phyloP scores from a whole-genome alignment of 2,329 filamentous ascomycete genomes.

The Apiospora aurea region DNA sequence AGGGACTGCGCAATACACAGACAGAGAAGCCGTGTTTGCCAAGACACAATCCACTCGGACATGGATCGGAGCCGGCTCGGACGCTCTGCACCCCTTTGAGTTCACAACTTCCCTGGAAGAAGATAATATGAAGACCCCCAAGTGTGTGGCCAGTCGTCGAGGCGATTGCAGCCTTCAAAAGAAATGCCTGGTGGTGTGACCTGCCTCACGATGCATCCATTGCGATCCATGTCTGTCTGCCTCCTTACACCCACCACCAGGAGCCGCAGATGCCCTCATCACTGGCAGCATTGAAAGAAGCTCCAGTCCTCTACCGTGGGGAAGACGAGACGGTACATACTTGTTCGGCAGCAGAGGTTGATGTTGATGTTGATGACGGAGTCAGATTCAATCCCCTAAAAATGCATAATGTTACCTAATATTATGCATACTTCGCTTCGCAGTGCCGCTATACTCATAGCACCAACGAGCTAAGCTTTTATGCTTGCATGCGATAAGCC shows the following conservation, averaged over 20 bases:
- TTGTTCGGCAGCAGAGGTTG: too few relatives aligned
- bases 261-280: background rate
- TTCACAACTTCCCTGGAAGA: background rate
- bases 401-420: background rate
- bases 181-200: background rate
- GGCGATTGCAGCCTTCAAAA: background rate
- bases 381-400: too few relatives aligned
- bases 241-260: background rate
- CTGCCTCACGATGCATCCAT: background rate
- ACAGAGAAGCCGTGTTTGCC: too few relatives aligned
- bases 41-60: background rate
- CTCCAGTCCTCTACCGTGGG: background rate
- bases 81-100: background rate
- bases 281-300: background rate
- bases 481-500: slow-evolving; percentile 12
- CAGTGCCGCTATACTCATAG: too few relatives aligned
- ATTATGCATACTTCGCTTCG: background rate
- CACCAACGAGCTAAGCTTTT: background rate
- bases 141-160: background rate
- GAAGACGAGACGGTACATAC: too few relatives aligned
- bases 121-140: background rate
- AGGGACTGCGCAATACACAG: background rate
- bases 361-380: too few relatives aligned
- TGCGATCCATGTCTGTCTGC: background rate
- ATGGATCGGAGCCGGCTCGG: background rate